phyloP scores from a whole-genome alignment of 2,329 filamentous ascomycete species.

The Lachnellula occidentalis region DNA sequence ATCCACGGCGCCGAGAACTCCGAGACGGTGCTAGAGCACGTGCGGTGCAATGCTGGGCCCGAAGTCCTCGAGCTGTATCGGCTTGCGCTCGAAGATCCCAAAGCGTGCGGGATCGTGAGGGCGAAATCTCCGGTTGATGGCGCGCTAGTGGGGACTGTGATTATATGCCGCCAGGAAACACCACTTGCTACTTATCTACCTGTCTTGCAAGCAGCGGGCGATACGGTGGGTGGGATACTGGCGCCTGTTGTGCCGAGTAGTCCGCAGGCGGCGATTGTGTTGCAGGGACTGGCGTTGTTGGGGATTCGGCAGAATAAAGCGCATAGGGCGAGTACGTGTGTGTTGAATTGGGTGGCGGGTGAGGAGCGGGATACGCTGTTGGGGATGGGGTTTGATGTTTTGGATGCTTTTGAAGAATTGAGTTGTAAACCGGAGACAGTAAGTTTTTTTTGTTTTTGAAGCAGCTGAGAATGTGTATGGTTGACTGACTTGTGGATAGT shows the following conservation, averaged over 20 bases:
- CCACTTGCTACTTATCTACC: slow-evolving; percentile 57
- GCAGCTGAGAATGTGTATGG: not conserved
- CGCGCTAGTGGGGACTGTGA: slow-evolving; percentile 56
- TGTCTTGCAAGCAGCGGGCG: slow-evolving; percentile 47
- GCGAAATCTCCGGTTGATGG: slow-evolving; percentile 59
- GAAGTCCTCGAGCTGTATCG: slow-evolving; percentile 63
- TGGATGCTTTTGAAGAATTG: slow-evolving; percentile 79
- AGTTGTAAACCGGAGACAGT: slow-evolving; percentile 56
- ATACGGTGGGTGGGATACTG: slow-evolving; percentile 56
- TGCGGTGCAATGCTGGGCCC: slow-evolving; percentile 56
- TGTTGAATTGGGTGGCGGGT: slow-evolving; percentile 45
- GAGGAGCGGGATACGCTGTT: slow-evolving; percentile 56
- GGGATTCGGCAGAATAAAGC: slow-evolving; percentile 62
- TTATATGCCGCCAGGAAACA: slow-evolving; percentile 57
- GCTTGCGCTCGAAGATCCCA: slow-evolving; percentile 54
- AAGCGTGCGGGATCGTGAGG: slow-evolving; percentile 59
- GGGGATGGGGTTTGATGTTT: slow-evolving; percentile 73
- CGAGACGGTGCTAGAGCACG: slow-evolving; percentile 56
- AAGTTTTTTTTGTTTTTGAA: slow-evolving; percentile 26
- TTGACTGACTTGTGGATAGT: slow-evolving; percentile 1
- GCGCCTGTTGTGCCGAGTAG: slow-evolving; percentile 60
- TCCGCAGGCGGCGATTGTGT: slow-evolving; percentile 56
- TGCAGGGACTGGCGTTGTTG: slow-evolving; percentile 60
- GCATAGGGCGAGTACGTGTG: slow-evolving; percentile 50
- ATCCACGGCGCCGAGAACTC: slow-evolving; percentile 59